These are phyloP conservation scores for Petunia secreta DNA, from an alignment of 257 asterid species.

Conservation along the genomic window DNA sequence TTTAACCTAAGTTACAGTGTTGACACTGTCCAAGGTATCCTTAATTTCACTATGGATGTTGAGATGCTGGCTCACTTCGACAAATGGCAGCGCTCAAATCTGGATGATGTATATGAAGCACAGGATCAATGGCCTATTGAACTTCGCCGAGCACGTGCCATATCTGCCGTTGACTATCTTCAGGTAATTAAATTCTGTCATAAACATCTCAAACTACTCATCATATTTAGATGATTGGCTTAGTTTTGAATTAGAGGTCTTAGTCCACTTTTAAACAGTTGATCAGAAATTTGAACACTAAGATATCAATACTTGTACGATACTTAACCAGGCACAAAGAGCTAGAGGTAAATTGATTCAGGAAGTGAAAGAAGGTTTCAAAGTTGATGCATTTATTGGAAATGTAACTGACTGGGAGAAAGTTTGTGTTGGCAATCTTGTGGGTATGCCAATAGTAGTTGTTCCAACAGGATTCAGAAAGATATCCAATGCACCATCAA, in stretches of 20 bases:
- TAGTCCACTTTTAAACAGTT: slow-evolving; percentile 17
- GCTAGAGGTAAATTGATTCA: slow-evolving; percentile 77
- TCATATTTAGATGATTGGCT: background rate
- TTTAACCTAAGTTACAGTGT: slow-evolving; percentile 83
- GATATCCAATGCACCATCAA: slow-evolving; percentile 60
- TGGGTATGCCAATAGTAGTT: slow-evolving; percentile 82
- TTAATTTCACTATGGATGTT: slow-evolving; percentile 92
- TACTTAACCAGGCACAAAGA: slow-evolving; percentile 69
- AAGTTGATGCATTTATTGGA: slow-evolving; percentile 84
- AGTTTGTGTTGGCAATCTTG: slow-evolving; percentile 83
- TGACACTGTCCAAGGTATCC: slow-evolving; percentile 84
- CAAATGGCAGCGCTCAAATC: slow-evolving; percentile 82
- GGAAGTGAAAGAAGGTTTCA: slow-evolving; percentile 69
- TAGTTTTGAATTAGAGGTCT: background rate
- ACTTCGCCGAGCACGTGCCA: slow-evolving; percentile 85
- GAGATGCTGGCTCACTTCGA: slow-evolving; percentile 96
- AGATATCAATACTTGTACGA: background rate
- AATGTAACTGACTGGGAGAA: slow-evolving; percentile 90
- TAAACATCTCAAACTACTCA: background rate
- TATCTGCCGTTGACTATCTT: slow-evolving; percentile 88
- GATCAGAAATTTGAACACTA: background rate
- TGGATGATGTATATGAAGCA: slow-evolving; percentile 87
- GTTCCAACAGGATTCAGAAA: slow-evolving; percentile 79
- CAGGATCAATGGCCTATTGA: slow-evolving; percentile 98
- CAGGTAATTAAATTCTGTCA: slow-evolving; percentile 53